Percentiles rank a stretch among this genome's conserved stretches.
Evolutionary conservation across 805 yeast genomes (phyloP).

Genomic region (Wickerhamomyces hampshirensis): DNA sequence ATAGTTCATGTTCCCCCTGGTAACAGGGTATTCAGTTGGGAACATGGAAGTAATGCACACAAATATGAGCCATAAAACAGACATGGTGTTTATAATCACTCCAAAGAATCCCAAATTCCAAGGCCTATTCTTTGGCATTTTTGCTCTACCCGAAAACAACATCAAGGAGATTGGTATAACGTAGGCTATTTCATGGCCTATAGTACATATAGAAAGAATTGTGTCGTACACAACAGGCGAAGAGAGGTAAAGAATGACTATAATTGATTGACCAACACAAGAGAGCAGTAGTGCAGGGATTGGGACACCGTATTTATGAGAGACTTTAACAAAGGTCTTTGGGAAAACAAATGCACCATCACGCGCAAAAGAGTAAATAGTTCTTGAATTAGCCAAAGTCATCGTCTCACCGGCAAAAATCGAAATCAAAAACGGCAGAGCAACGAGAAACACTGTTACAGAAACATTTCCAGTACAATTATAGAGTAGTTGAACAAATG

Average conservation of each 20-base stretch:
- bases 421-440: slow-evolving; percentile 21
- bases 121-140: slow-evolving; percentile 19
- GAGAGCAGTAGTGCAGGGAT: slow-evolving; percentile 26
- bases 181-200: slow-evolving; percentile 29
- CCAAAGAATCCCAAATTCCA: slow-evolving; percentile 25
- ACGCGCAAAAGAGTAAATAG: slow-evolving; percentile 31
- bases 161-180: slow-evolving; percentile 26
- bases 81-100: slow-evolving; percentile 16
- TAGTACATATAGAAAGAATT: slow-evolving; percentile 28
- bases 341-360: slow-evolving; percentile 32
- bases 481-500: slow-evolving; percentile 21
- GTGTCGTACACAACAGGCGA: slow-evolving; percentile 31
- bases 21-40: slow-evolving; percentile 23
- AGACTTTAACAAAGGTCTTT: slow-evolving; percentile 23
- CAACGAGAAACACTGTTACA: slow-evolving; percentile 23
- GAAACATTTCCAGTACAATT: slow-evolving; percentile 26
- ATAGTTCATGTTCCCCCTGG: slow-evolving; percentile 25
- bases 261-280: slow-evolving; percentile 21
- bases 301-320: slow-evolving; percentile 25
- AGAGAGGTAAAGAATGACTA: slow-evolving; percentile 28
- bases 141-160: slow-evolving; percentile 22
- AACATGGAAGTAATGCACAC: slow-evolving; percentile 22
- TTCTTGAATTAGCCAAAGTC: slow-evolving; percentile 30
- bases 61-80: slow-evolving; percentile 20
- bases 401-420: slow-evolving; percentile 25